phyloP scores from a whole-genome alignment of 305 asterid species.

The Fraxinus latifolia region DNA sequence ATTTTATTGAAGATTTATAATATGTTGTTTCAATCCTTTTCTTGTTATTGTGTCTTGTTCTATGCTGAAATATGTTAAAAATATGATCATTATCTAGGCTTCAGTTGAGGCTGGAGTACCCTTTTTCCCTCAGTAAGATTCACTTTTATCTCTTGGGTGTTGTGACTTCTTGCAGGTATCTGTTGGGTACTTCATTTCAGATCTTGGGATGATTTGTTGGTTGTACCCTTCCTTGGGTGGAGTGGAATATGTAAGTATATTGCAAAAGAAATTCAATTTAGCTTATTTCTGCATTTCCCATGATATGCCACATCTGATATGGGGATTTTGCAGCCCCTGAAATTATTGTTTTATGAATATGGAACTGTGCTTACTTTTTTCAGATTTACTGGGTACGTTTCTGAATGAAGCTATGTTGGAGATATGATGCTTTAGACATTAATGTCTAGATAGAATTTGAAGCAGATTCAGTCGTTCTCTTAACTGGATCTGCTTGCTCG shows the following conservation, averaged over 20 bases:
- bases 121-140: background rate
- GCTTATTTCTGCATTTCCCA: slow-evolving; percentile 8
- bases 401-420: background rate
- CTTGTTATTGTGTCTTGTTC: background rate
- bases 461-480: background rate
- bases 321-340: background rate
- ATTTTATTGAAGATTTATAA: background rate
- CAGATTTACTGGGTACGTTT: background rate
- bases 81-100: background rate
- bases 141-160: slow-evolving; percentile 18
- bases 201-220: slow-evolving; percentile 96
- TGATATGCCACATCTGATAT: background rate
- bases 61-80: background rate
- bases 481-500: background rate
- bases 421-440: background rate
- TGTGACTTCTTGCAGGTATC: slow-evolving; percentile 53
- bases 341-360: background rate
- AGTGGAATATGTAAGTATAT: slow-evolving; percentile 76
- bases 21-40: background rate
- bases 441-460: background rate
- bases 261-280: slow-evolving; percentile 10
- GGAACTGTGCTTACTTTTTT: background rate
- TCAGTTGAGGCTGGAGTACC: background rate
- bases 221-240: slow-evolving; percentile 92
- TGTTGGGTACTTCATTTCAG: slow-evolving; percentile 84